Percentiles rank a stretch among this genome's conserved stretches.
Conservation (phyloP, 176 grass and related monocot genomes). For the Bonia amplexicaulis region DNA sequence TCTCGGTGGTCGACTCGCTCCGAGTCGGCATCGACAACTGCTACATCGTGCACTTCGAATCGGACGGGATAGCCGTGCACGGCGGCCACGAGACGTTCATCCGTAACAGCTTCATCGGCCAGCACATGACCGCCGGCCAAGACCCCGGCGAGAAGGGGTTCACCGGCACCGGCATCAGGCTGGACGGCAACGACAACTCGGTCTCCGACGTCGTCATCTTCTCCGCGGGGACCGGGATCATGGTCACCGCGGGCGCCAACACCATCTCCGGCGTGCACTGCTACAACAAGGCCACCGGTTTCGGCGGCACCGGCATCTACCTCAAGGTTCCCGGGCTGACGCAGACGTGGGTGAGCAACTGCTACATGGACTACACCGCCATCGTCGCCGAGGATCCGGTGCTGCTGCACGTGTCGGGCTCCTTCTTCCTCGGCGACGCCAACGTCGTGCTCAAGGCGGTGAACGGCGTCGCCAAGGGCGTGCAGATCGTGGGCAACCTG, state of each 20-base stretch:
- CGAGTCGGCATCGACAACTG: slow-evolving; percentile 60
- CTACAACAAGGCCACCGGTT: slow-evolving; percentile 79
- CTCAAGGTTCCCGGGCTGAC: slow-evolving; percentile 50
- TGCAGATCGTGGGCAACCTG: slow-evolving; percentile 61
- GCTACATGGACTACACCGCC: slow-evolving; percentile 73
- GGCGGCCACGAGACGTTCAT: slow-evolving; percentile 71
- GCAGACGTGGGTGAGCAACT: slow-evolving; percentile 66
- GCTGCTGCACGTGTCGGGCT: slow-evolving; percentile 53
- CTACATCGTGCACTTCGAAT: slow-evolving; percentile 51
- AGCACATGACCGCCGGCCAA: slow-evolving; percentile 58
- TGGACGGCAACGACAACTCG: slow-evolving; percentile 74
- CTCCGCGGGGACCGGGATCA: slow-evolving; percentile 60
- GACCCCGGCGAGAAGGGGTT: slow-evolving; percentile 58
- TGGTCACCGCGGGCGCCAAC: slow-evolving; percentile 64
- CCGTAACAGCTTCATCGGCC: slow-evolving; percentile 60
- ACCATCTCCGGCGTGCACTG: slow-evolving; percentile 84
- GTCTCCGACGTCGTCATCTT: slow-evolving; percentile 75
- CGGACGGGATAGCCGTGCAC: slow-evolving; percentile 52
- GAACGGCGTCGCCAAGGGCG: slow-evolving; percentile 42
- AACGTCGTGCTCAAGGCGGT: slow-evolving; percentile 76
- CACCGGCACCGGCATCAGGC: slow-evolving; percentile 61
- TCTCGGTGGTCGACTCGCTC: slow-evolving; percentile 52
- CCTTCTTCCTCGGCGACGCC: slow-evolving; percentile 84
- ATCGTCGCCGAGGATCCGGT: slow-evolving; percentile 84
- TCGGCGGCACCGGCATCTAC: slow-evolving; percentile 66